phyloP scores from a whole-genome alignment of 2,329 filamentous ascomycete species.

The Thielaviopsis punctulata region DNA sequence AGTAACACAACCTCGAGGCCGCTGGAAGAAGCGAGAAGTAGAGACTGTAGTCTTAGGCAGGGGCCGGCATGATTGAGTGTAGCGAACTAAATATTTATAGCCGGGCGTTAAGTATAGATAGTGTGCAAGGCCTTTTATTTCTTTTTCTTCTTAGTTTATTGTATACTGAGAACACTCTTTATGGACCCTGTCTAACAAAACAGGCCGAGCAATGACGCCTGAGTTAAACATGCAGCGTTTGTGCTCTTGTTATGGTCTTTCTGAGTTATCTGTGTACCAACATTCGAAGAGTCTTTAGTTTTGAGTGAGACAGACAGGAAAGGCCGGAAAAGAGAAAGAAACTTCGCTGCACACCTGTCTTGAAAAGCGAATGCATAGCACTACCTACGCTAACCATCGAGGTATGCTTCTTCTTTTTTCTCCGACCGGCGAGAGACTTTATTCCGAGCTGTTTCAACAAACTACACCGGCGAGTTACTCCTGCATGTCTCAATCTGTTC shows the following conservation, averaged over 20 bases:
- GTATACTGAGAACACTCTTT: too few species aligned
- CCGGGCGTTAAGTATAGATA: neutral
- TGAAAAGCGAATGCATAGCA: neutral
- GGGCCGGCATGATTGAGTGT: too few species aligned
- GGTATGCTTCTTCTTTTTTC: neutral
- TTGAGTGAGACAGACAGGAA: neutral
- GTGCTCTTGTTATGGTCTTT: neutral
- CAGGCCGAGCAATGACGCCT: too few species aligned
- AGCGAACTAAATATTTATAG: too few species aligned
- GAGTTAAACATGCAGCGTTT: too few species aligned
- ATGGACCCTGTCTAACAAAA: too few species aligned
- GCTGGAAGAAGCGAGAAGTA: constrained; percentile 8
- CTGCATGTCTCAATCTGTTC: neutral
- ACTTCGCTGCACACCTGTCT: neutral
- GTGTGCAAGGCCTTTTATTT: too few species aligned
- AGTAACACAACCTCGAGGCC: constrained; percentile 5
- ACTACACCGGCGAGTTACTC: neutral
- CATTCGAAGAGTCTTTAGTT: neutral
- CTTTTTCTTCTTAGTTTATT: too few species aligned
- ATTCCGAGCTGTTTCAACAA: neutral
- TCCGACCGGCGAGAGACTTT: neutral
- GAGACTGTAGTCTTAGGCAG: neutral
- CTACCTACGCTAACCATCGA: neutral
- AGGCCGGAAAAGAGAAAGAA: too few species aligned
- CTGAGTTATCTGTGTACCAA: neutral